Percentiles rank a stretch among this genome's conserved stretches.
These are phyloP conservation scores for Lentinula lateritia DNA, from an alignment of 768 basidiomycete species.

Conservation along the genomic window DNA sequence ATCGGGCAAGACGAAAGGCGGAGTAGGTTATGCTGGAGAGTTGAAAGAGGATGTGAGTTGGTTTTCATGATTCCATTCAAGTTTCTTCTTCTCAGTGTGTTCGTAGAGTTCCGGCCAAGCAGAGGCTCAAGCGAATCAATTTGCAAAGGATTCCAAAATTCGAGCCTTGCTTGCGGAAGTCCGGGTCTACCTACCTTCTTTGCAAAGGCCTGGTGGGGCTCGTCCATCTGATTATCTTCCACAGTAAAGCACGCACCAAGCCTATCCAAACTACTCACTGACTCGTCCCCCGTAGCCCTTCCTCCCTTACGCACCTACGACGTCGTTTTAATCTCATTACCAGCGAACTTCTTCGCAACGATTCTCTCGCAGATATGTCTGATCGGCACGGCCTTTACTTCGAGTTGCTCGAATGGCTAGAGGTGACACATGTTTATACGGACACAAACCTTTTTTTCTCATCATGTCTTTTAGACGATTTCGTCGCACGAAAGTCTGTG, in stretches of 20 bases:
- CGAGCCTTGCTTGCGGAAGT: conserved; percentile 63
- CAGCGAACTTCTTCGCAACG: conserved; percentile 82
- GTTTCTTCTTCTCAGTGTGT: background rate
- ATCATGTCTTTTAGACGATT: conserved; percentile 56
- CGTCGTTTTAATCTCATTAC: conserved; percentile 86
- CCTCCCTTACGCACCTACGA: conserved; percentile 85
- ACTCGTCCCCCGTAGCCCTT: conserved; percentile 37
- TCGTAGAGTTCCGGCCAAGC: conserved; percentile 72
- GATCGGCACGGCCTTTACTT: conserved; percentile 82
- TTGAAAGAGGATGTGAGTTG: conserved; percentile 76
- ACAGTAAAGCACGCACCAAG: conserved; percentile 27
- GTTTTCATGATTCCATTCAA: background rate
- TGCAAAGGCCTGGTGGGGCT: conserved; percentile 70
- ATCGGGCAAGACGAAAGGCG: conserved; percentile 67
- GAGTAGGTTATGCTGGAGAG: conserved; percentile 85
- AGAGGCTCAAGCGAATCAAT: conserved; percentile 72
- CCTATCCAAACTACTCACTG: background rate
- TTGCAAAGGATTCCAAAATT: conserved; percentile 67
- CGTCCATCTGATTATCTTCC: conserved; percentile 85
- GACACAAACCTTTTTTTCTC: conserved; percentile 6
- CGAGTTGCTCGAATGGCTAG: conserved; percentile 88
- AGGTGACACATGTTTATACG: conserved; percentile 43
- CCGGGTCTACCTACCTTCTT: conserved; percentile 78
- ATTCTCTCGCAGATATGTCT: conserved; percentile 93
- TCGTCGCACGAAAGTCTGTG: conserved; percentile 90